Percentiles rank a stretch among this genome's conserved stretches.
These are phyloP conservation scores for Artemisia annua DNA, from an alignment of 129 eudicot species.

Conservation along the genomic window DNA sequence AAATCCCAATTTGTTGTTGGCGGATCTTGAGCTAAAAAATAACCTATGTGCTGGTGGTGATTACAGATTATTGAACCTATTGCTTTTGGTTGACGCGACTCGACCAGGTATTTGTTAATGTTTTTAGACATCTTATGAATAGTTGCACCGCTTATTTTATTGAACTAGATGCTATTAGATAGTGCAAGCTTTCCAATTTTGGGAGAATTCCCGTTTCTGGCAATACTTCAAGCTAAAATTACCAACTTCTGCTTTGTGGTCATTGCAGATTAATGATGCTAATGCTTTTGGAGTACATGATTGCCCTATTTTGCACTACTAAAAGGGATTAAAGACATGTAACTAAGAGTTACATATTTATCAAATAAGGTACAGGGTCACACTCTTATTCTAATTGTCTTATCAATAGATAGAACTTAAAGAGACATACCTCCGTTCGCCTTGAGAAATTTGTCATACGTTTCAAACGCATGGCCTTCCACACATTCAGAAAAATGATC, in stretches of 20 bases:
- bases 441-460: slow-evolving; percentile 91
- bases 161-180: background rate
- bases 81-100: background rate
- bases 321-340: slow-evolving; percentile 11
- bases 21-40: background rate
- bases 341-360: background rate
- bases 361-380: background rate
- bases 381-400: background rate
- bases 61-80: background rate
- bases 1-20: background rate
- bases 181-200: background rate
- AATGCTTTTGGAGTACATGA: background rate
- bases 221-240: background rate
- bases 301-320: background rate
- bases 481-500: slow-evolving; percentile 99
- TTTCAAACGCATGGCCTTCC: slow-evolving; percentile 88
- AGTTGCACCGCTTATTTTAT: background rate
- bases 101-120: background rate
- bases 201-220: background rate
- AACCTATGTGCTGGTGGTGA: background rate
- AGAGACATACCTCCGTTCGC: slow-evolving; percentile 63
- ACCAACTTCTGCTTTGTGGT: background rate
- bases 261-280: background rate
- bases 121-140: background rate
- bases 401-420: background rate